These are phyloP conservation scores for Cryptococcus sp. DNA, from an alignment of 1,284 basidiomycete species.

Conservation along the genomic window DNA sequence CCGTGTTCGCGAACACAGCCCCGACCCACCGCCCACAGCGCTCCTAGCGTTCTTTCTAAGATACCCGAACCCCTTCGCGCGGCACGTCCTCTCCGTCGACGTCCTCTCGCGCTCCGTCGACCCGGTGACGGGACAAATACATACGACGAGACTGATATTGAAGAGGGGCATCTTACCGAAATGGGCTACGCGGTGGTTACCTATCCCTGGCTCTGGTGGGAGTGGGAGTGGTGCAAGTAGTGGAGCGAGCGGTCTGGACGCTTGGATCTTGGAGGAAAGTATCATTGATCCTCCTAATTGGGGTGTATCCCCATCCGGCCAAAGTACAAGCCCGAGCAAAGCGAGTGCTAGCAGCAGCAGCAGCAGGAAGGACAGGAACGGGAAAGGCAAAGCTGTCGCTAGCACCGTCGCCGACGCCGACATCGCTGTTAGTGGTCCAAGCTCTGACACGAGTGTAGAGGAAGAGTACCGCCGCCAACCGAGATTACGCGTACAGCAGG, in stretches of 20 bases:
- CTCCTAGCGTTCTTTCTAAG: conserved; percentile 91
- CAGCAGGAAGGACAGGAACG: background rate
- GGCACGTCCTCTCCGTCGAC: conserved; percentile 93
- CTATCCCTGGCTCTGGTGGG: conserved; percentile 60
- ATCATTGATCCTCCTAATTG: conserved; percentile 61
- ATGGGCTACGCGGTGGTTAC: conserved; percentile 77
- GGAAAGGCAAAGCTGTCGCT: background rate
- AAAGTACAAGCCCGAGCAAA: background rate
- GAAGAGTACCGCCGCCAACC: conserved; percentile 32
- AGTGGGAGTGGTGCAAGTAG: conserved; percentile 1
- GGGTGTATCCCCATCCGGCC: conserved; percentile 11
- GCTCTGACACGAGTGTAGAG: background rate
- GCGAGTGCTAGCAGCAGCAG: conserved; percentile 3
- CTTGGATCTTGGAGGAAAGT: conserved; percentile 87
- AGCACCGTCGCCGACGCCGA: too few relatives aligned
- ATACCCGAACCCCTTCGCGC: conserved; percentile 94
- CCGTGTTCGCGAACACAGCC: conserved; percentile 21
- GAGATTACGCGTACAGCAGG: conserved; percentile 40
- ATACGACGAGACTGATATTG: conserved; percentile 86
- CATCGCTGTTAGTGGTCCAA: background rate
- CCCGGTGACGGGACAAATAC: conserved; percentile 67
- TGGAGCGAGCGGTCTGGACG: conserved; percentile 59
- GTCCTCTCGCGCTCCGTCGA: conserved; percentile 80
- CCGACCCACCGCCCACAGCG: conserved; percentile 65
- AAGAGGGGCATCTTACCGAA: conserved; percentile 86